Percentiles rank a stretch among this genome's conserved stretches.
phyloP scores from a whole-genome alignment of 2,329 filamentous ascomycete species.

The Septoria petroselini region DNA sequence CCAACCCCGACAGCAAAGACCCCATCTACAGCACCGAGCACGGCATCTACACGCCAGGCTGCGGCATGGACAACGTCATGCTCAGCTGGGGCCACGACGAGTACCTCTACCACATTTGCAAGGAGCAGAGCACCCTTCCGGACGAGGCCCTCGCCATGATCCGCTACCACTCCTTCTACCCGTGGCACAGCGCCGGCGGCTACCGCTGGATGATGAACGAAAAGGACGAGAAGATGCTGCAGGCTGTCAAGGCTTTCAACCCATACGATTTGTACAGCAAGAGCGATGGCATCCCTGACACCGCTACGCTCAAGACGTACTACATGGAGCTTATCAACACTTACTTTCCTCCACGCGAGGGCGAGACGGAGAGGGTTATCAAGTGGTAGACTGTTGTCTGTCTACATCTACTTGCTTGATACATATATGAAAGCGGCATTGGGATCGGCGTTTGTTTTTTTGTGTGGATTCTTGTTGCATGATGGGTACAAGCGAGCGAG shows the following conservation, averaged over 20 bases:
- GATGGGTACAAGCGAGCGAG: too few relatives aligned
- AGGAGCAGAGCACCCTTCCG: conserved; percentile 75
- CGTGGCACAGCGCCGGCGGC: conserved; percentile 80
- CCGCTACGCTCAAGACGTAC: conserved; percentile 75
- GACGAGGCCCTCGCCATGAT: conserved; percentile 87
- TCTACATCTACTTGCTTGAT: too few relatives aligned
- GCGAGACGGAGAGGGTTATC: conserved; percentile 53
- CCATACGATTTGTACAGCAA: conserved; percentile 92
- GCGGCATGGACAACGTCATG: conserved; percentile 84
- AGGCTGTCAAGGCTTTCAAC: conserved; percentile 81
- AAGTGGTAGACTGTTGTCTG: conserved; percentile 55
- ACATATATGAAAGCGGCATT: conserved; percentile 3
- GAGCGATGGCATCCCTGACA: conserved; percentile 74
- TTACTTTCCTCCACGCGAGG: conserved; percentile 46
- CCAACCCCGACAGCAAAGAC: conserved; percentile 71
- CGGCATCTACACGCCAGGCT: conserved; percentile 76
- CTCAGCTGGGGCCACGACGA: conserved; percentile 88
- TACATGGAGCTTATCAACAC: conserved; percentile 73
- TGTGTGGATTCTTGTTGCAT: neutral
- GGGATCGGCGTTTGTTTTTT: conserved; percentile 1
- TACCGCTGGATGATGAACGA: conserved; percentile 81
- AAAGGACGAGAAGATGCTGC: conserved; percentile 74
- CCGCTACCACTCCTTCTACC: conserved; percentile 88
- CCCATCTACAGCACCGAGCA: conserved; percentile 70
- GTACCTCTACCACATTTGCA: conserved; percentile 82